These are phyloP conservation scores for Fusarium temperatum DNA, from an alignment of 2,329 filamentous ascomycete genomes.

Conservation along the genomic window DNA sequence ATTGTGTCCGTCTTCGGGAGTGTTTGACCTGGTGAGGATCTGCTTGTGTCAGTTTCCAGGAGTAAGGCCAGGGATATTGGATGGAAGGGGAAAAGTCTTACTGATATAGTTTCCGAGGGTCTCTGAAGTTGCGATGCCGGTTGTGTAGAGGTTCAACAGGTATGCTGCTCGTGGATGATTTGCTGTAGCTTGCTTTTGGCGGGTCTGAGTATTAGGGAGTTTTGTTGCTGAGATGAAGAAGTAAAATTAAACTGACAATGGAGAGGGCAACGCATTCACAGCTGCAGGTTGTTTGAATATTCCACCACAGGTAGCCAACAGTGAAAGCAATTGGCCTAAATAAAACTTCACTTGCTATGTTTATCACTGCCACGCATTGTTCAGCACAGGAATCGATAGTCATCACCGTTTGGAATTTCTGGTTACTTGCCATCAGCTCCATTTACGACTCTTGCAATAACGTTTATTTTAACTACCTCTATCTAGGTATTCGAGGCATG, in stretches of 20 bases:
- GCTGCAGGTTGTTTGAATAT: not conserved
- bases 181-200: rapidly evolving
- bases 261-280: not conserved
- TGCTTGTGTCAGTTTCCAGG: not conserved
- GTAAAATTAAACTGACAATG: too few species aligned
- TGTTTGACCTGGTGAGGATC: not conserved
- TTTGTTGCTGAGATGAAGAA: rapidly evolving
- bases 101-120: rapidly evolving
- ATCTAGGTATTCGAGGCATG: too few species aligned
- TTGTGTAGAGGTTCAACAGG: not conserved
- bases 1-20: not conserved
- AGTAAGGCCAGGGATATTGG: not conserved
- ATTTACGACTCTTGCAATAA: too few species aligned
- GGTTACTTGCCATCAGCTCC: not conserved
- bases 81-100: not conserved
- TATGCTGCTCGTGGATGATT: not conserved
- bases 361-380: not conserved
- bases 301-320: rapidly evolving
- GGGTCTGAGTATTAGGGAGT: rapidly evolving
- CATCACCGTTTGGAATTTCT: rapidly evolving
- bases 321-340: too few species aligned
- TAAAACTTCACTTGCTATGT: not conserved
- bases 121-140: rapidly evolving
- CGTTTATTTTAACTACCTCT: not conserved
- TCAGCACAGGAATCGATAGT: rapidly evolving